Percentiles rank a stretch among this genome's conserved stretches.
Evolutionary conservation across 2,329 filamentous ascomycete species (phyloP).

Genomic region (Alternaria infectoria): DNA sequence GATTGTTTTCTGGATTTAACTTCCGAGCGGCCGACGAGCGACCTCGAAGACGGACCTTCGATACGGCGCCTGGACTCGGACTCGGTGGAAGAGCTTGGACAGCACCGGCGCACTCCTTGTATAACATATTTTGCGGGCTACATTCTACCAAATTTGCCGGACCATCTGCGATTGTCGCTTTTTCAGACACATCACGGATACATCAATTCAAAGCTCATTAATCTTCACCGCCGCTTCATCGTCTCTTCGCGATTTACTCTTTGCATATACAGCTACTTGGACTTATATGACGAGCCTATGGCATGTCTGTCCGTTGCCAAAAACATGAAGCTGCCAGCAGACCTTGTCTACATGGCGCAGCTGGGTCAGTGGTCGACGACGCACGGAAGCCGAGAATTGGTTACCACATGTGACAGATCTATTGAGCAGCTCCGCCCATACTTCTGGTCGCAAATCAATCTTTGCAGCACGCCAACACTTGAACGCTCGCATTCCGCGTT

Average conservation of each 20-base stretch:
- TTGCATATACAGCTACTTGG: neutral
- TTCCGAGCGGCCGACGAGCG: conserved; percentile 5
- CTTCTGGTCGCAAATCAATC: neutral
- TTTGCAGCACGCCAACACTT: neutral
- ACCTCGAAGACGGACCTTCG: conserved; percentile 8
- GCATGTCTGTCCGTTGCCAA: neutral
- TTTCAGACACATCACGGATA: conserved; percentile 31
- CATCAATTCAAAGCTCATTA: conserved; percentile 30
- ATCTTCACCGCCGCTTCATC: conserved; percentile 7
- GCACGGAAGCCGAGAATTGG: neutral
- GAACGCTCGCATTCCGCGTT: neutral
- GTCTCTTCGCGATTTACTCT: neutral
- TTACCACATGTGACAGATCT: neutral
- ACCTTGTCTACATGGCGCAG: neutral
- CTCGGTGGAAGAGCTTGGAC: conserved; percentile 18
- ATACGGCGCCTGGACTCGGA: conserved; percentile 6
- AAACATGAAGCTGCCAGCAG: neutral
- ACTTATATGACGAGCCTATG: neutral
- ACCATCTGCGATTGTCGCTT: conserved; percentile 22
- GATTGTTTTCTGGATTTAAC: conserved; percentile 9
- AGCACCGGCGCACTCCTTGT: conserved; percentile 25
- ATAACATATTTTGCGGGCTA: conserved; percentile 33
- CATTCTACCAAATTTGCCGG: conserved; percentile 30
- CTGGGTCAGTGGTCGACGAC: neutral
- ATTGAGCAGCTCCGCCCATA: neutral